These are phyloP conservation scores for Taphrina communis DNA, from an alignment of 1,139 yeast genomes.

Conservation along the genomic window DNA sequence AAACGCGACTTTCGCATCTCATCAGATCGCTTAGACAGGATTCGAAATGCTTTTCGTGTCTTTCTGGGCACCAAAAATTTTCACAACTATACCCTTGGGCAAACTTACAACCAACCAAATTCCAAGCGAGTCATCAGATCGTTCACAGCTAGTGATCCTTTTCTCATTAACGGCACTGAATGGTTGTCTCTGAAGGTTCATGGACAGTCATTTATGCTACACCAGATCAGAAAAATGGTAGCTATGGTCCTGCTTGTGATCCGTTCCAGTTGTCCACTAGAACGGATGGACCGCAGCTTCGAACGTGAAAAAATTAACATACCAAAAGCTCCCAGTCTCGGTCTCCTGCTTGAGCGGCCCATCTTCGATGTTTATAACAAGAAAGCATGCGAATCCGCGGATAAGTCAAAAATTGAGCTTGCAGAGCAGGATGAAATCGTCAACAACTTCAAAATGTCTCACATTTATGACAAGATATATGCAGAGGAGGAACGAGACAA, in stretches of 20 bases:
- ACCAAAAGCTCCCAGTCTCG: slow-evolving; percentile 98
- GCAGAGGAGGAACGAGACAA: slow-evolving; percentile 86
- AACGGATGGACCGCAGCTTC: slow-evolving; percentile 79
- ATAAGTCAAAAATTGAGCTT: slow-evolving; percentile 54
- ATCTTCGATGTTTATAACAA: slow-evolving; percentile 84
- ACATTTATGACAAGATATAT: slow-evolving; percentile 89
- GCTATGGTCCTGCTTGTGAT: slow-evolving; percentile 89
- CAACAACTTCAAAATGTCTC: slow-evolving; percentile 73
- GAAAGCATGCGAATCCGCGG: slow-evolving; percentile 30
- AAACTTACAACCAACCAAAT: slow-evolving; percentile 82
- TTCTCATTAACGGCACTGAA: slow-evolving; percentile 89
- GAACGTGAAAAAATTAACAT: slow-evolving; percentile 76
- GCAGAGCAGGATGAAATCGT: slow-evolving; percentile 69
- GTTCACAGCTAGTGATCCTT: slow-evolving; percentile 84
- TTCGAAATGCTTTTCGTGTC: slow-evolving; percentile 71
- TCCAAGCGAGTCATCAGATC: slow-evolving; percentile 81
- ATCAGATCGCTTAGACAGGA: slow-evolving; percentile 62
- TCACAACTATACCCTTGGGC: slow-evolving; percentile 93
- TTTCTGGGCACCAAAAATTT: slow-evolving; percentile 91
- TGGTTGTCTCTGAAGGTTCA: slow-evolving; percentile 96
- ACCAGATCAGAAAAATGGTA: slow-evolving; percentile 97
- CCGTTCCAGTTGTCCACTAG: slow-evolving; percentile 81
- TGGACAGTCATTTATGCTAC: slow-evolving; percentile 98
- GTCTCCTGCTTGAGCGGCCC: slow-evolving; percentile 86
- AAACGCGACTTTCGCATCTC: slow-evolving; percentile 70